Base-by-base conservation (phyloP, 2,329 filamentous ascomycete genomes). In the Neofusicoccum kwambonambiense region DNA sequence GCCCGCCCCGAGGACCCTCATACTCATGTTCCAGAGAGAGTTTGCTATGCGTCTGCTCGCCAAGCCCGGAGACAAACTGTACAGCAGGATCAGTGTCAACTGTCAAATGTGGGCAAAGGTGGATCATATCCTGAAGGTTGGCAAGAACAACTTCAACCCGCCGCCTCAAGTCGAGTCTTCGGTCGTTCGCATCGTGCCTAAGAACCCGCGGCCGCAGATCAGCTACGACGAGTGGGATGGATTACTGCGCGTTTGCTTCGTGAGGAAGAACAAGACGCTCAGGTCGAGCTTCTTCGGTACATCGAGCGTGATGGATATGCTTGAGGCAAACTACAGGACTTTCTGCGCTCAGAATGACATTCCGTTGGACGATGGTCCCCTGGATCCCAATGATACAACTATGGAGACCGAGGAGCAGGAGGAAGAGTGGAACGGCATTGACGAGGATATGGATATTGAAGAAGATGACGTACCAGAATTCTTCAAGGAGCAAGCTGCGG, bases 11-110 rank as follows among this genome's bases (percentile, higher is more conserved):
- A 83, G 94, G 39, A 88, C 87, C 66, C 93, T 90, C 71, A 87
- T 98, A 69, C 92, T 98, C 79, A 97, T 97, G 93, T 95, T 96
- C 73, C 94, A 98, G 81, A 88, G 93, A 74, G 94, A 98, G 80
- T 97, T 97, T 73, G 93, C 93, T 17, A 88, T 96, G 77, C 87
- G 94, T 44, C 82, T 98, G 41, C 94, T 96, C 64, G 95, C 95
- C 13, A 89, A 90, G 50, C 92, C 94, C 0, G 92, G 92, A 8
- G 93, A 97, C 74, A 86, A 92, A 62, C 86, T 98, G 8, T 98
- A 97, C 82, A 93, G 89, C 69, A 86, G 95, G n/a, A 83, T 98
- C 31, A 91, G 87, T 1, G 94, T 97, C 65, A 98, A 98, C 73
- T 92, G 91, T 17, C 94, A 98, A 75, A 96, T 98, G 84, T 97